Evolutionary conservation across 192 early-diverging fungal species (phyloP).

Genomic region (Paraglomus brasilianum): DNA sequence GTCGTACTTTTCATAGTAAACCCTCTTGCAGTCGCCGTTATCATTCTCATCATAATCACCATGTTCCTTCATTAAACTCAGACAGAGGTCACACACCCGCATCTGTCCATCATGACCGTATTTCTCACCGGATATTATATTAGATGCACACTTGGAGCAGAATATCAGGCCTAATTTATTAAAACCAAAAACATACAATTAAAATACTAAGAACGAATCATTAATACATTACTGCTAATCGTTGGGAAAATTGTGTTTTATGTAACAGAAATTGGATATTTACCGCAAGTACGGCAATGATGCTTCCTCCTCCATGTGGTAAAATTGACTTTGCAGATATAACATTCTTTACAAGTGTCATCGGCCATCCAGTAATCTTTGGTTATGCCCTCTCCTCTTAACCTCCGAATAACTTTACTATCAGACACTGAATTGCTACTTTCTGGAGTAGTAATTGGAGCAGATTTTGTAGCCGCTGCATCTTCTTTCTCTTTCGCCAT

Average conservation of each 20-base stretch:
- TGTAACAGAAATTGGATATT: constrained; percentile 17
- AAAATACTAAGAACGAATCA: too few species aligned
- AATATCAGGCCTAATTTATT: constrained; percentile 76
- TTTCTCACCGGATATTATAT: constrained; percentile 61
- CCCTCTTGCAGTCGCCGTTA: constrained; percentile 32
- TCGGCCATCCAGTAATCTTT: constrained; percentile 83
- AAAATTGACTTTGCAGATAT: constrained; percentile 75
- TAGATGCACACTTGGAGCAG: constrained; percentile 71
- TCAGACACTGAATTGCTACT: constrained; percentile 48
- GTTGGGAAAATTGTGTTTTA: constrained; percentile 1
- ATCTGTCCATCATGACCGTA: constrained; percentile 70
- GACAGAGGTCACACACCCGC: constrained; percentile 67
- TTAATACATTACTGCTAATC: not conserved
- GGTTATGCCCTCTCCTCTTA: constrained; percentile 55
- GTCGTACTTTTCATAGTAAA: constrained; percentile 29
- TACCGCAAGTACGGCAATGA: constrained; percentile 82
- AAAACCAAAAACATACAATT: too few species aligned
- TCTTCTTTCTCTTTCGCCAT: not conserved
- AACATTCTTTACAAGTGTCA: constrained; percentile 79
- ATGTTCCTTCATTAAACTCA: constrained; percentile 54
- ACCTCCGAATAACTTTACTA: constrained; percentile 46
- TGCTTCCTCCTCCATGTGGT: constrained; percentile 69
- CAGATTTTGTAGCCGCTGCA: not conserved
- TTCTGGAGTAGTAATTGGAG: constrained; percentile 38
- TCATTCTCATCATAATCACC: constrained; percentile 39